Conservation (phyloP, 371 early-diverging fungal genomes). For the Dichotomocladium elegans region DNA sequence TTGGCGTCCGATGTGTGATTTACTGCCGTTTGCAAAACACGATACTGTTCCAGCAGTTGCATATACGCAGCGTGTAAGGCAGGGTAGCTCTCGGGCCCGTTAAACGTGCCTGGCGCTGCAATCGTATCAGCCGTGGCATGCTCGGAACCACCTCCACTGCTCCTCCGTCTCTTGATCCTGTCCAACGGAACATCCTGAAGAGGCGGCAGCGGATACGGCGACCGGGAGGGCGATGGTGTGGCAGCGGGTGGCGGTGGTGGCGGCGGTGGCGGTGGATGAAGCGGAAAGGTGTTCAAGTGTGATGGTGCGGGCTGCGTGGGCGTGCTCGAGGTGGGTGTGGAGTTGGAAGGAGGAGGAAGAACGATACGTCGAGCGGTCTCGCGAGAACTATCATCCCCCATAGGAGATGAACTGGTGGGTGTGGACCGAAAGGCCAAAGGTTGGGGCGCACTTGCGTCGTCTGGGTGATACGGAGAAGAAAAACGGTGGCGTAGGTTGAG, state of each 20-base stretch:
- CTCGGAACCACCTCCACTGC: background rate
- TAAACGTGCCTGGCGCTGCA: background rate
- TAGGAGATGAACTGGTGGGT: background rate
- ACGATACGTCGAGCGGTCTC: background rate
- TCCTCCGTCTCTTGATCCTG: no score
- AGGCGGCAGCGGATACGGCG: background rate
- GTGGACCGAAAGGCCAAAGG: background rate
- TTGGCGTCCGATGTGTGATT: slow-evolving; percentile 10
- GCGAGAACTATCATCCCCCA: background rate
- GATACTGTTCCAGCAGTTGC: background rate
- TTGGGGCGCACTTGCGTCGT: background rate
- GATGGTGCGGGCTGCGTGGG: background rate
- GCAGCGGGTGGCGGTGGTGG: background rate
- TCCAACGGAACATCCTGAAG: no score
- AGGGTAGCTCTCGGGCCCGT: background rate
- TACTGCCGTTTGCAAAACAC: background rate
- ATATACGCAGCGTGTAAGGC: slow-evolving; percentile 1
- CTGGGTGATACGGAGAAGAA: background rate
- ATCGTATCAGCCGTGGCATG: background rate
- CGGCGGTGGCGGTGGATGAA: background rate
- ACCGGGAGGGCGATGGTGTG: background rate
- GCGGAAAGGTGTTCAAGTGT: background rate
- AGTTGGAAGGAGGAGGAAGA: background rate
- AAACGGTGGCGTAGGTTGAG: slow-evolving; percentile 3
- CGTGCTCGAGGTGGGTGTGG: background rate